Base-by-base conservation (phyloP, 2,329 filamentous ascomycete genomes). In the Colletotrichum noveboracense region DNA sequence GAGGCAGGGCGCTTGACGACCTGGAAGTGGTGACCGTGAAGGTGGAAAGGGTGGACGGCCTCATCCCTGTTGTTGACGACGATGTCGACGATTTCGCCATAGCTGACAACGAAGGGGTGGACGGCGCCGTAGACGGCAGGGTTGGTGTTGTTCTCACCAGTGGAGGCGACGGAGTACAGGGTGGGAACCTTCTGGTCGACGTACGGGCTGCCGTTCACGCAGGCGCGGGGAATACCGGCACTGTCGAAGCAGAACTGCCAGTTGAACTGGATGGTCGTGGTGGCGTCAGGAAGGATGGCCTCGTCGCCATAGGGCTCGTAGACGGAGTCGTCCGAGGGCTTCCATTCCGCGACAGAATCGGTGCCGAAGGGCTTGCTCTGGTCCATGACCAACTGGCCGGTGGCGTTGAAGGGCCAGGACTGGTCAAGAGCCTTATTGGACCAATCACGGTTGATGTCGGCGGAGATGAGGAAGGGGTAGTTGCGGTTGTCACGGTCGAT, bases 131-230 rank as follows among this genome's bases (percentile, higher is more conserved):
- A 89, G 7, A 88, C 82, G 4, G 73, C 38, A 0, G 85, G 81
- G 77, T 89, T 80, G 7, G 82, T 84, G 80, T 88, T 88, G 79
- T 84, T 78, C 1, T 82, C 79, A 6, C 89, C 89, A 2, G 90
- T 85, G 0, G 91, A 91, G 5, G 94, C 87, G n/a, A 89, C 93
- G 5, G 92, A 93, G 87, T 95, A 96, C 7, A 96, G 85, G 0
- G 92, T 91, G 0, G 94, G 94, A 0, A 95, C 93, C 79, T 92
- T 90, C 67, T 93, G 93, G 9, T 82, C 76, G n/a, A 93, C 89
- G 80, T 94, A 95, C 8, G 93, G 93, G 60, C 91, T 84, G 78
- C 91, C 89, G 83, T 95, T 95, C 83, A 93, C 87, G 80, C 87
- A 91, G 13, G 89, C 88, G 32, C 94, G 93, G 73, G 89, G 89